These are phyloP conservation scores for Podila horticola DNA, from an alignment of 192 early-diverging fungal species.

Conservation along the genomic window DNA sequence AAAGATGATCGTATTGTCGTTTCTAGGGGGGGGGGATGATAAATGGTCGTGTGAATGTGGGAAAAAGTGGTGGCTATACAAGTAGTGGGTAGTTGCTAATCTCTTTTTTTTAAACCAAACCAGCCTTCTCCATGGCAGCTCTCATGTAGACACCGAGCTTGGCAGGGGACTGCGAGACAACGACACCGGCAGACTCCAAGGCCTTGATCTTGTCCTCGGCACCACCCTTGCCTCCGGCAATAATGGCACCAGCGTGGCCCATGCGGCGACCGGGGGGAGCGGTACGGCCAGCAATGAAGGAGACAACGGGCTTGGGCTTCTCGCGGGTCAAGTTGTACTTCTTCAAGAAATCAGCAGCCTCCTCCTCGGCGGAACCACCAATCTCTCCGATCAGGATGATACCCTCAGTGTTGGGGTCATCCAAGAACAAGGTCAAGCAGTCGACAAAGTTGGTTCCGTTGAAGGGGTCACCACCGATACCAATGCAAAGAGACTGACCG, in stretches of 20 bases:
- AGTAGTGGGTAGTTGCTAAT: neutral
- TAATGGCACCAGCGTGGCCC: conserved; percentile 99
- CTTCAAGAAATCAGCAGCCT: conserved; percentile 97
- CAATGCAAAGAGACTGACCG: conserved; percentile 96
- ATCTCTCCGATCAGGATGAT: conserved; percentile 99
- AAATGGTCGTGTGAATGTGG: neutral
- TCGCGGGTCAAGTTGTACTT: conserved; percentile 90
- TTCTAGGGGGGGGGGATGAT: too few relatives aligned
- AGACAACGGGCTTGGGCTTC: conserved; percentile 97
- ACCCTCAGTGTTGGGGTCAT: conserved; percentile 95
- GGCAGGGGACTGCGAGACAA: conserved; percentile 94
- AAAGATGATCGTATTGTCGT: too few relatives aligned
- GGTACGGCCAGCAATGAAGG: conserved; percentile 99
- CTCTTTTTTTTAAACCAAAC: conserved; percentile 30
- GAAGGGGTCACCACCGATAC: conserved; percentile 99
- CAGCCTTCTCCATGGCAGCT: conserved; percentile 65
- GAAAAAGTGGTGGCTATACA: neutral
- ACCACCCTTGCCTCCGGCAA: conserved; percentile 98
- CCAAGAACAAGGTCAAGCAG: conserved; percentile 93
- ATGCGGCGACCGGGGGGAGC: conserved; percentile 99
- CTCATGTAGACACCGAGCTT: conserved; percentile 94
- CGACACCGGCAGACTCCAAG: conserved; percentile 93
- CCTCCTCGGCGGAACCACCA: conserved; percentile 98
- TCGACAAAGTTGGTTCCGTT: conserved; percentile 99
- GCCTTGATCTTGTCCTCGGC: conserved; percentile 99